phyloP scores from a whole-genome alignment of 768 basidiomycete species.

The Leucocoprinus sp. region DNA sequence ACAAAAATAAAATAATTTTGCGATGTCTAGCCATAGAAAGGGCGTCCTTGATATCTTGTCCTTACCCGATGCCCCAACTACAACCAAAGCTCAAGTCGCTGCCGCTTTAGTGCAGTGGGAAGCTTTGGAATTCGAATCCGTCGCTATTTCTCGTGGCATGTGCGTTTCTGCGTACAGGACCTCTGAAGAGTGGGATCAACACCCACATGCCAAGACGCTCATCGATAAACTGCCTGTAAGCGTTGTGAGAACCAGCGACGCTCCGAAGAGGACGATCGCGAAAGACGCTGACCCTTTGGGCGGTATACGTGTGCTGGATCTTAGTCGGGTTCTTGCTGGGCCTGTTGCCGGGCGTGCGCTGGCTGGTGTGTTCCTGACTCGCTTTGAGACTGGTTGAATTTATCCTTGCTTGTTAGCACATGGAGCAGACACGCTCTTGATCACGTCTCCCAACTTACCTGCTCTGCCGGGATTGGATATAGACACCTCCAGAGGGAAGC shows the following conservation, averaged over 20 bases:
- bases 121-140: constrained; percentile 38
- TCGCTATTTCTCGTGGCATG: constrained; percentile 35
- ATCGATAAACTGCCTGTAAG: constrained; percentile 32
- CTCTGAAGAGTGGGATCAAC: constrained; percentile 40
- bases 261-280: constrained; percentile 25
- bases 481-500: constrained; percentile 57
- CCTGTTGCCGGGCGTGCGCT: constrained; percentile 49
- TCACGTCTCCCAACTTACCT: constrained; percentile 50
- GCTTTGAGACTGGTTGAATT: not conserved
- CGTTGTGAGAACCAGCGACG: constrained; percentile 39
- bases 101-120: constrained; percentile 32
- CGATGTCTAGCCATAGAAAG: constrained; percentile 34
- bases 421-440: constrained; percentile 47
- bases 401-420: constrained; percentile 27
- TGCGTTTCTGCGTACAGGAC: constrained; percentile 44
- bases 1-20: not conserved
- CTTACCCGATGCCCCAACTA: constrained; percentile 22
- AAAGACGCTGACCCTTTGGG: constrained; percentile 28
- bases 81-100: constrained; percentile 29
- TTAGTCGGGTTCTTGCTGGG: constrained; percentile 52
- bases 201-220: constrained; percentile 38
- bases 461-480: constrained; percentile 40
- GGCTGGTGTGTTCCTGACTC: constrained; percentile 31
- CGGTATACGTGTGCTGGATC: constrained; percentile 47
- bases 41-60: constrained; percentile 41